Percentiles rank a stretch among this genome's conserved stretches.
phyloP scores from a whole-genome alignment of 1,284 basidiomycete genomes.

The Fomes fomentarius region DNA sequence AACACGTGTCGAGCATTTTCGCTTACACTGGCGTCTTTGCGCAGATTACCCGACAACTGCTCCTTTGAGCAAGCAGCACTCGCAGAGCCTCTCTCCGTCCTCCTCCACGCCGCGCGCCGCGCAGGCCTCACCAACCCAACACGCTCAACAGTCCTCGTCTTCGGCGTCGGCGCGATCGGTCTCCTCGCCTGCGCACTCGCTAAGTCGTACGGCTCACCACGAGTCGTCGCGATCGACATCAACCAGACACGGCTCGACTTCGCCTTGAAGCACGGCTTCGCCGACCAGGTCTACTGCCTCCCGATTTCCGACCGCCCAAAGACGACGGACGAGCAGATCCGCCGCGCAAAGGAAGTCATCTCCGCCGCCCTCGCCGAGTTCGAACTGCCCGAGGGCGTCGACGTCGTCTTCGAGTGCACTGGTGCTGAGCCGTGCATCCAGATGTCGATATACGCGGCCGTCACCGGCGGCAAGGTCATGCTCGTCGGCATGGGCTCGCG shows the following conservation, averaged over 20 bases:
- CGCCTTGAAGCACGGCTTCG: constrained; percentile 75
- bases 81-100: constrained; percentile 90
- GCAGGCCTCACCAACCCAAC: constrained; percentile 54
- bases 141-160: constrained; percentile 70
- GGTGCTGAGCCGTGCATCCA: constrained; percentile 92
- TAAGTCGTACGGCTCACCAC: constrained; percentile 68
- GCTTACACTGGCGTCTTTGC: constrained; percentile 16
- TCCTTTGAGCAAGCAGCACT: constrained; percentile 82
- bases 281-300: constrained; percentile 71
- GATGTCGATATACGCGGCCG: constrained; percentile 82
- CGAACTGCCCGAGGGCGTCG: constrained; percentile 78
- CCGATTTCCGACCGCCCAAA: constrained; percentile 51
- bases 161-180: constrained; percentile 92
- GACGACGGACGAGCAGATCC: constrained; percentile 66
- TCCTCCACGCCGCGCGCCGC: constrained; percentile 82
- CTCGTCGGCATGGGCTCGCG: constrained; percentile 95
- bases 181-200: constrained; percentile 85
- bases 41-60: constrained; percentile 77
- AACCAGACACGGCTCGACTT: constrained; percentile 82
- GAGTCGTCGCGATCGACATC: constrained; percentile 84
- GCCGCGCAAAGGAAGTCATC: constrained; percentile 65
- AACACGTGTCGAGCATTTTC: constrained; percentile 18
- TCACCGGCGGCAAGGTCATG: constrained; percentile 86
- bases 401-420: constrained; percentile 93
- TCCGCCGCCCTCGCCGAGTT: constrained; percentile 59